These are phyloP conservation scores for Millerago galiae DNA, from an alignment of 805 yeast species.

Conservation along the genomic window DNA sequence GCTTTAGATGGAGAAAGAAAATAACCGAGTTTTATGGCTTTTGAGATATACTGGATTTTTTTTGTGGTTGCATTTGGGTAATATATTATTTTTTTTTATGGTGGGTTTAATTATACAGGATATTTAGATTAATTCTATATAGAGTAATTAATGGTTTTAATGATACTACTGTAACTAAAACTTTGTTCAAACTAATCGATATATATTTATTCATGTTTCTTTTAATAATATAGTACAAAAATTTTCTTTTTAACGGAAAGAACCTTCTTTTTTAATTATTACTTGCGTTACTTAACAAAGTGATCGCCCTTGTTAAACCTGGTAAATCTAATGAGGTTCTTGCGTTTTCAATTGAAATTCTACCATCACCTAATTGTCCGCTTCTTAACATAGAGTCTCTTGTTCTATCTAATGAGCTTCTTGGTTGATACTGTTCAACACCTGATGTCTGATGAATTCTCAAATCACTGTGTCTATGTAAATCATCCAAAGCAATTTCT, in stretches of 20 bases:
- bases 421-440: slow-evolving; percentile 15
- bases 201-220: too few relatives aligned
- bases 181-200: too few relatives aligned
- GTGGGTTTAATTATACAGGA: not conserved
- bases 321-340: slow-evolving; percentile 35
- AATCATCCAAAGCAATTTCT: slow-evolving; percentile 22
- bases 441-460: not conserved
- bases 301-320: slow-evolving; percentile 33
- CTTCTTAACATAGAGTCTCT: slow-evolving; percentile 31
- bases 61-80: not conserved
- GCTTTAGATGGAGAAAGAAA: slow-evolving; percentile 56
- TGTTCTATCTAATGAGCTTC: slow-evolving; percentile 33
- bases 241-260: too few relatives aligned
- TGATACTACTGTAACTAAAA: too few relatives aligned
- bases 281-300: slow-evolving; percentile 22
- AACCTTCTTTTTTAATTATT: not conserved
- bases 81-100: not conserved
- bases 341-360: slow-evolving; percentile 34
- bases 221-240: too few relatives aligned
- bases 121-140: too few relatives aligned
- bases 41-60: not conserved
- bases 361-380: slow-evolving; percentile 30
- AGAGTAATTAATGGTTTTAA: too few relatives aligned
- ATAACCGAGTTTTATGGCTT: slow-evolving; percentile 24
- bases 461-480: not conserved